These are phyloP conservation scores for Coprinopsis marcescibilis DNA, from an alignment of 768 basidiomycete species.

Conservation along the genomic window DNA sequence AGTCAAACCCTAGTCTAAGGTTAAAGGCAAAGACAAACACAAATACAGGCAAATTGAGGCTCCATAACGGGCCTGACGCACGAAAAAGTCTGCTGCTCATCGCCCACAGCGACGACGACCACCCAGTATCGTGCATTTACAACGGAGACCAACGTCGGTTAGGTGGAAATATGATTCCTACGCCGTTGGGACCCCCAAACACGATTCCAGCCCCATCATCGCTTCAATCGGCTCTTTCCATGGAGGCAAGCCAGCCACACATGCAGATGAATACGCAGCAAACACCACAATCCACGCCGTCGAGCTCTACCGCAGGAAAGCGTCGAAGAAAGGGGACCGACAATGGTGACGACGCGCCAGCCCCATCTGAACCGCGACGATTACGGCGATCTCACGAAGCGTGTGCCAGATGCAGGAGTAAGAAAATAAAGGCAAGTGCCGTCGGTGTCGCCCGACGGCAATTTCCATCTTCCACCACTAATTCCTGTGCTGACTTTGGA, in stretches of 20 bases:
- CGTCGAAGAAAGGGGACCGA: conserved; percentile 54
- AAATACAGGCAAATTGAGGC: conserved; percentile 28
- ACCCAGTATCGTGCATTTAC: neutral
- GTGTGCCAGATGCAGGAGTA: conserved; percentile 88
- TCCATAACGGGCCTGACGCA: conserved; percentile 3
- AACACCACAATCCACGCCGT: conserved; percentile 23
- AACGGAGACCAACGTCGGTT: conserved; percentile 1
- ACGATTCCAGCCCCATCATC: conserved; percentile 35
- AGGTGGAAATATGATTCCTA: conserved; percentile 28
- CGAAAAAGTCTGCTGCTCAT: conserved; percentile 9
- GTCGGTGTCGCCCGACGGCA: conserved; percentile 76
- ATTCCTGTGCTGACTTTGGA: conserved; percentile 21
- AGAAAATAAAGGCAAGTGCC: conserved; percentile 90
- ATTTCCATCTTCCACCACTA: conserved; percentile 57
- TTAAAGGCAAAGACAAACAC: conserved; percentile 17
- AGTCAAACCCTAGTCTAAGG: conserved; percentile 20
- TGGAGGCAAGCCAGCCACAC: conserved; percentile 59
- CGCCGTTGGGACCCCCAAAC: conserved; percentile 26
- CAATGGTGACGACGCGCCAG: conserved; percentile 46
- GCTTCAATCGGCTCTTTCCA: conserved; percentile 59
- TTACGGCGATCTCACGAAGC: conserved; percentile 87
- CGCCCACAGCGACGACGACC: conserved; percentile 5
- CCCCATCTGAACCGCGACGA: conserved; percentile 68
- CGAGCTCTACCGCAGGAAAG: conserved; percentile 33
- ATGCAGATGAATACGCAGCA: conserved; percentile 33